These are phyloP conservation scores for Artemisia argyi DNA, from an alignment of 129 eudicot genomes.

Conservation along the genomic window DNA sequence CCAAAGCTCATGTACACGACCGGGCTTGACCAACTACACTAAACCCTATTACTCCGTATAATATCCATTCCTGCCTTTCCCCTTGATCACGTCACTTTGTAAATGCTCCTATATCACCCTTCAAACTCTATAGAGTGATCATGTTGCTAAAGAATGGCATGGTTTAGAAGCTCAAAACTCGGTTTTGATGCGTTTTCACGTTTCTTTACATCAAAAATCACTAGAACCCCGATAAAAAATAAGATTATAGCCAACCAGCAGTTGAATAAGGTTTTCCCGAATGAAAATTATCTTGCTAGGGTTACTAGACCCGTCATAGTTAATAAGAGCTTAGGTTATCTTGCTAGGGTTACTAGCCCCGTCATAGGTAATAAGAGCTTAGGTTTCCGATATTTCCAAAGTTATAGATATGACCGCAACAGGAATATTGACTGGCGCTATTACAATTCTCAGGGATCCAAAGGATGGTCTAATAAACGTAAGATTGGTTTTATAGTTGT, in stretches of 20 bases:
- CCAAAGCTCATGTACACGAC: too few species aligned
- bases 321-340: background rate
- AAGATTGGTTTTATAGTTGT: slow-evolving; percentile 26
- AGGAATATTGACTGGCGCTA: background rate
- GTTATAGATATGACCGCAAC: background rate
- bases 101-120: too few species aligned
- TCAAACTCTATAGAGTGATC: too few species aligned
- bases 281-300: background rate
- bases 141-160: background rate
- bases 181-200: background rate
- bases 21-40: too few species aligned
- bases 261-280: background rate
- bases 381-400: background rate
- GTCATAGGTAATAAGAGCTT: background rate
- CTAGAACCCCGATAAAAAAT: background rate
- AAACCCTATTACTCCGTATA: too few species aligned
- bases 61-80: too few species aligned
- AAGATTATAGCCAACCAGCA: background rate
- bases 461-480: background rate
- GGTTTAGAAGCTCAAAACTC: background rate
- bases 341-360: background rate
- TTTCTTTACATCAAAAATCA: background rate
- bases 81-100: too few species aligned
- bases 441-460: background rate
- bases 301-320: background rate